Evolutionary conservation across 2,329 filamentous ascomycete genomes (phyloP).

Genomic region (Pseudonectria foliicola): DNA sequence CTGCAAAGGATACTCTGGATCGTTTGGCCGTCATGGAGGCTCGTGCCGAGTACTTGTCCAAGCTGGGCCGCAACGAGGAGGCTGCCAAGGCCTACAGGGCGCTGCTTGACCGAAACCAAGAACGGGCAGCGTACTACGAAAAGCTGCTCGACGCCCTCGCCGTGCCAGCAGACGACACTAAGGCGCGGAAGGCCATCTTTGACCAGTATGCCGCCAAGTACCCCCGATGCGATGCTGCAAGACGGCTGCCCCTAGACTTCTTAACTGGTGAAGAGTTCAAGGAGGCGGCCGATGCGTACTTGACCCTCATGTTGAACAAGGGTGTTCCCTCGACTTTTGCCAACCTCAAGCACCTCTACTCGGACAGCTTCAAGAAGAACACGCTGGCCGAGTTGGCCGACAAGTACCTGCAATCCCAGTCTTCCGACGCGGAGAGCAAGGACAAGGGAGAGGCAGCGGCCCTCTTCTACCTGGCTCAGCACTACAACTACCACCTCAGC

Average conservation of each 20-base stretch:
- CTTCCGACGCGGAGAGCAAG: conserved; percentile 40
- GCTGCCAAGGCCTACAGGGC: conserved; percentile 74
- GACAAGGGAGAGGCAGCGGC: conserved; percentile 68
- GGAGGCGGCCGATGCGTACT: conserved; percentile 68
- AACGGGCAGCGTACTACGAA: conserved; percentile 81
- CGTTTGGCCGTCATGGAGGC: conserved; percentile 78
- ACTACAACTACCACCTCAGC: conserved; percentile 89
- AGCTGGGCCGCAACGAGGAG: conserved; percentile 70
- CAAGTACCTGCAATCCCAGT: conserved; percentile 61
- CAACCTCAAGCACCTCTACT: conserved; percentile 91
- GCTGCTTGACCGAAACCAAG: conserved; percentile 78
- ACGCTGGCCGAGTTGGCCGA: conserved; percentile 68
- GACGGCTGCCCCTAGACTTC: conserved; percentile 84
- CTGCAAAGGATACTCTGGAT: conserved; percentile 73
- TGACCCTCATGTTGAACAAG: conserved; percentile 80
- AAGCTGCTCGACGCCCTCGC: conserved; percentile 64
- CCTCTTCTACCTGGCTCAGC: conserved; percentile 90
- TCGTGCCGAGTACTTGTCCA: conserved; percentile 74
- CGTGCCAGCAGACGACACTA: conserved; percentile 49
- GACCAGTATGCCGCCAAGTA: conserved; percentile 72
- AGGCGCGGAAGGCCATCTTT: conserved; percentile 64
- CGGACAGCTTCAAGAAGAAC: conserved; percentile 68
- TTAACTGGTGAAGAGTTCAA: conserved; percentile 76
- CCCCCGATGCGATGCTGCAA: conserved; percentile 76
- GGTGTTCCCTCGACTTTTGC: conserved; percentile 94